These are phyloP conservation scores for Leucosporidium creatinivorum DNA, from an alignment of 768 basidiomycete species.

Conservation along the genomic window DNA sequence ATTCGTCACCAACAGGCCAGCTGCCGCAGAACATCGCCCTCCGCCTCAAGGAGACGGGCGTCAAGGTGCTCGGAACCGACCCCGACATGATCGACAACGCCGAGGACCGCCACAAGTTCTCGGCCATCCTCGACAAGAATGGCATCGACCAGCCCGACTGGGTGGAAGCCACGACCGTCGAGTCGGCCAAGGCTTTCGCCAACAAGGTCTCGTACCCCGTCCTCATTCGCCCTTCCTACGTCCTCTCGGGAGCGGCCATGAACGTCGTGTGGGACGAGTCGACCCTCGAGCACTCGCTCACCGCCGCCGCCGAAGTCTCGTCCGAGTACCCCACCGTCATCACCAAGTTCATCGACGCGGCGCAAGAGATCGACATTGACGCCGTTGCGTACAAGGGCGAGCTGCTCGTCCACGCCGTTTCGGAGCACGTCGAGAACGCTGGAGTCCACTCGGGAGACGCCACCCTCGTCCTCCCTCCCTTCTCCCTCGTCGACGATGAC, in stretches of 20 bases:
- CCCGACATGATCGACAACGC: slow-evolving; percentile 92
- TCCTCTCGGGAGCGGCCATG: slow-evolving; percentile 98
- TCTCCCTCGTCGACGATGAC: slow-evolving; percentile 65
- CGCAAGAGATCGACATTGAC: slow-evolving; percentile 97
- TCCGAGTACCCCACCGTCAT: slow-evolving; percentile 96
- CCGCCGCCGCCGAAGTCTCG: slow-evolving; percentile 93
- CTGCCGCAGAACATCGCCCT: slow-evolving; percentile 98
- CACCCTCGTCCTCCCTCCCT: slow-evolving; percentile 91
- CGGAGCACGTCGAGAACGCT: slow-evolving; percentile 97
- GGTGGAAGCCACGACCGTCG: slow-evolving; percentile 80
- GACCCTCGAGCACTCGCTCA: slow-evolving; percentile 80
- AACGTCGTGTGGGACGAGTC: slow-evolving; percentile 94
- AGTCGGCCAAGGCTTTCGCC: slow-evolving; percentile 87
- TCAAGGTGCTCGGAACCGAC: slow-evolving; percentile 93
- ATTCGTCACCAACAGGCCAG: slow-evolving; percentile 55
- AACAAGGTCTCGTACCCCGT: slow-evolving; percentile 86
- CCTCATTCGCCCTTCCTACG: slow-evolving; percentile 95
- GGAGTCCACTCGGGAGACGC: slow-evolving; percentile 99
- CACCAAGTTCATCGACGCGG: slow-evolving; percentile 96
- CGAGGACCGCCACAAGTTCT: slow-evolving; percentile 99
- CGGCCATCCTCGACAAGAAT: slow-evolving; percentile 84
- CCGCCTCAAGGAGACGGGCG: slow-evolving; percentile 77
- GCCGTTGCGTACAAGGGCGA: slow-evolving; percentile 89
- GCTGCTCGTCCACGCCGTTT: slow-evolving; percentile 88
- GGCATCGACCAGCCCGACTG: slow-evolving; percentile 97